Evolutionary conservation across 2,329 filamentous ascomycete genomes (phyloP).

Genomic region (Truncatella angustata): DNA sequence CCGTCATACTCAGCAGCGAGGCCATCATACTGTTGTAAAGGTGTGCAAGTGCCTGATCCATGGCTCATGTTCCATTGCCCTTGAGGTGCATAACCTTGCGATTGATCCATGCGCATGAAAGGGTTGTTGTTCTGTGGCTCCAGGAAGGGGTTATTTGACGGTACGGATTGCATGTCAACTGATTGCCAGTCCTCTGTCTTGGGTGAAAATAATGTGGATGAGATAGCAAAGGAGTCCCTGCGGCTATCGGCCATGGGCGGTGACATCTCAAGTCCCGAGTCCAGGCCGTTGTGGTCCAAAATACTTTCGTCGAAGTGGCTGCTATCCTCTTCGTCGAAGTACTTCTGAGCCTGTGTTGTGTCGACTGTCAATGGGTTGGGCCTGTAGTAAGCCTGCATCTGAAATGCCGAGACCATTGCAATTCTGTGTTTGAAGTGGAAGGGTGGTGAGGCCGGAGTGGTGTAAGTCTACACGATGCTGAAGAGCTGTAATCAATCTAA

Average conservation of each 20-base stretch:
- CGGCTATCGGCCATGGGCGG: conserved; percentile 61
- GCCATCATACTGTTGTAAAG: conserved; percentile 69
- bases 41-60: conserved; percentile 70
- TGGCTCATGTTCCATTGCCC: conserved; percentile 62
- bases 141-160: conserved; percentile 63
- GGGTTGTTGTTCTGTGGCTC: conserved; percentile 60
- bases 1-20: conserved; percentile 55
- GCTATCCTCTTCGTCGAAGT: conserved; percentile 61
- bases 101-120: conserved; percentile 63
- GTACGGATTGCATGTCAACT: conserved; percentile 62
- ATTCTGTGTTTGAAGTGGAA: conserved; percentile 17
- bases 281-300: conserved; percentile 57
- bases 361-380: conserved; percentile 51
- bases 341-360: conserved; percentile 52
- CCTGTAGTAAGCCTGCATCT: conserved; percentile 52
- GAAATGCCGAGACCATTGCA: conserved; percentile 51
- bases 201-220: conserved; percentile 59
- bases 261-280: conserved; percentile 63
- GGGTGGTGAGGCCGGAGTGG: conserved; percentile 8
- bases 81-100: conserved; percentile 42
- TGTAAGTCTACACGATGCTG: conserved; percentile 8
- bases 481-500: conserved; percentile 5
- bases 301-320: conserved; percentile 61
- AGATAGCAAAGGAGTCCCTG: conserved; percentile 61
- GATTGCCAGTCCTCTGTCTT: conserved; percentile 65